phyloP scores from a whole-genome alignment of 257 asterid genomes.

The Penstemon davidsonii region DNA sequence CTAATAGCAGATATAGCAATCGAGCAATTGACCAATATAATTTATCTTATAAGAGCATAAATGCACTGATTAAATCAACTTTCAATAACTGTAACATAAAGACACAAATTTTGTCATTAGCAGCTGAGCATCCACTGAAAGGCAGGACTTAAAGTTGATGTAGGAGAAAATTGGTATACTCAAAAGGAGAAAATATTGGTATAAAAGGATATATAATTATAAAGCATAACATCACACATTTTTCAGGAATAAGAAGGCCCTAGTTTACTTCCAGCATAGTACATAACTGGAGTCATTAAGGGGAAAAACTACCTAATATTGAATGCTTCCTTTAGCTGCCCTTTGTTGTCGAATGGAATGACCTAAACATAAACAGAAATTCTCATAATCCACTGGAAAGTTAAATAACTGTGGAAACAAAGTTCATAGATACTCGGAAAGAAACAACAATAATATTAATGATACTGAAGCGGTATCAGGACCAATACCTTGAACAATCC shows the following conservation, averaged over 20 bases:
- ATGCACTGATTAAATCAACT: no score
- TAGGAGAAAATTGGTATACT: not conserved
- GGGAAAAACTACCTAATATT: conserved; percentile 64
- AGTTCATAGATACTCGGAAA: not conserved
- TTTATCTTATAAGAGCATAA: not conserved
- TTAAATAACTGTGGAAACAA: not conserved
- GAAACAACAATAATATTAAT: conserved; percentile 2
- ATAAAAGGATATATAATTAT: not conserved
- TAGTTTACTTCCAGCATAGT: conserved; percentile 8
- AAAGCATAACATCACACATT: not conserved
- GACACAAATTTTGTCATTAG: not conserved
- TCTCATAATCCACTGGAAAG: conserved; percentile 14
- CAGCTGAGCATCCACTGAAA: conserved; percentile 3
- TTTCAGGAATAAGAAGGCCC: not conserved
- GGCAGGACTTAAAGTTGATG: not conserved
- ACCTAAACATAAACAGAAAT: conserved; percentile 47
- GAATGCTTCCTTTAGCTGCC: conserved; percentile 90
- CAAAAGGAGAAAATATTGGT: not conserved
- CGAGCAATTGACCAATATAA: not conserved
- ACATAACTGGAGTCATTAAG: not conserved
- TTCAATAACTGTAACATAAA: not conserved
- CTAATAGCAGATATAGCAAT: not conserved
- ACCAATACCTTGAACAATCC: conserved; percentile 77
- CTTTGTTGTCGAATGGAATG: conserved; percentile 89
- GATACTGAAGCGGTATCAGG: conserved; percentile 15